phyloP scores from a whole-genome alignment of 2,329 filamentous ascomycete genomes.

The Fusarium sp. region DNA sequence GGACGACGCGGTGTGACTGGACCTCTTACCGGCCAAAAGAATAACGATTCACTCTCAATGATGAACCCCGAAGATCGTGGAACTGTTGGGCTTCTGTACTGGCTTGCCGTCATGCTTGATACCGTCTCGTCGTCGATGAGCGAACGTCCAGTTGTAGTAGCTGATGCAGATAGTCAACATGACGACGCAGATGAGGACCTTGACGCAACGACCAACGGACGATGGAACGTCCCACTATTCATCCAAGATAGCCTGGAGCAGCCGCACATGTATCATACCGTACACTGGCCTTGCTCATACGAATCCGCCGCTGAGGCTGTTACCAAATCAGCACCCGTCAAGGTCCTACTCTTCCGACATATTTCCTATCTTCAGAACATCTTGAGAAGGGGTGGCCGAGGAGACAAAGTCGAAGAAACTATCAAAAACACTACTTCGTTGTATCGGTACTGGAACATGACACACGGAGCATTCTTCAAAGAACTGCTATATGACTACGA shows the following conservation, averaged over 20 bases:
- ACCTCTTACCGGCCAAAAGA: slow-evolving; percentile 1
- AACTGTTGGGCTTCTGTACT: slow-evolving; percentile 67
- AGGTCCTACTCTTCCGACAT: slow-evolving; percentile 68
- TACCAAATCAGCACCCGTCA: slow-evolving; percentile 66
- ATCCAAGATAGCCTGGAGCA: slow-evolving; percentile 47
- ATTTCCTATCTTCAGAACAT: slow-evolving; percentile 65
- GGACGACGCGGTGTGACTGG: slow-evolving; percentile 27
- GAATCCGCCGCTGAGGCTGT: slow-evolving; percentile 62
- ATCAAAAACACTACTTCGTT: slow-evolving; percentile 61
- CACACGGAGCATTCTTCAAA: slow-evolving; percentile 64
- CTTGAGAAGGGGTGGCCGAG: slow-evolving; percentile 54
- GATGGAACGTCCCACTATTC: slow-evolving; percentile 43
- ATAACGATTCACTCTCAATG: background rate
- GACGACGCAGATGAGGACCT: slow-evolving; percentile 41
- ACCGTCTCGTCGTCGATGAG: slow-evolving; percentile 68
- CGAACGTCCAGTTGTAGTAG: slow-evolving; percentile 51
- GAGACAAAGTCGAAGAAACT: slow-evolving; percentile 59
- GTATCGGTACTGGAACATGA: slow-evolving; percentile 66
- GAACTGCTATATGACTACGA: slow-evolving; percentile 64
- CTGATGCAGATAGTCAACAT: slow-evolving; percentile 56
- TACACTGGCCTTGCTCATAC: slow-evolving; percentile 66
- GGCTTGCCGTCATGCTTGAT: slow-evolving; percentile 71
- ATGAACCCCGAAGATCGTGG: slow-evolving; percentile 48
- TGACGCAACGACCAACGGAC: slow-evolving; percentile 16
- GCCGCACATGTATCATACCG: slow-evolving; percentile 28